These are phyloP conservation scores for Fusarium chaquense DNA, from an alignment of 2,329 filamentous ascomycete species.

Conservation along the genomic window DNA sequence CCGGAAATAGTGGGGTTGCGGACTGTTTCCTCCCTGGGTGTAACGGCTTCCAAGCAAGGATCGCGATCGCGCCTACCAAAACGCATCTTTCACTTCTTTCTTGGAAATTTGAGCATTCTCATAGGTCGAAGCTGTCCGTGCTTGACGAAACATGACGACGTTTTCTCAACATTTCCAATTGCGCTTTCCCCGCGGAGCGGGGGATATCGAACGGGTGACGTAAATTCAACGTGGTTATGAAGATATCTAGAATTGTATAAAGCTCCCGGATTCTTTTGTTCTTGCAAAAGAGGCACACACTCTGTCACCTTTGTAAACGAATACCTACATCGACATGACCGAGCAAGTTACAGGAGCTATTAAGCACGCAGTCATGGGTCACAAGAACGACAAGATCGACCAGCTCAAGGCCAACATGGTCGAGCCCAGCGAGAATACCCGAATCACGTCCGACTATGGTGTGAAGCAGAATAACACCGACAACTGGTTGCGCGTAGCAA, in stretches of 20 bases:
- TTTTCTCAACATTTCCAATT: constrained; percentile 1
- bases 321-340: constrained; percentile 32
- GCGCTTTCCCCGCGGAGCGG: constrained; percentile 1
- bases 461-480: constrained; percentile 80
- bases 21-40: constrained; percentile 21
- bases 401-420: constrained; percentile 71
- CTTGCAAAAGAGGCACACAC: background rate
- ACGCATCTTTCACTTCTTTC: background rate
- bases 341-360: constrained; percentile 50
- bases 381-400: constrained; percentile 65
- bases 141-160: constrained; percentile 31
- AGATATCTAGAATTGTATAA: background rate
- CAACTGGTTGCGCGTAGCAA: constrained; percentile 78
- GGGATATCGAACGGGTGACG: constrained; percentile 33
- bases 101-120: constrained; percentile 12
- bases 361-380: constrained; percentile 57
- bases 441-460: constrained; percentile 82
- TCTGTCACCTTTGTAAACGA: background rate
- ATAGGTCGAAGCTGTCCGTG: constrained; percentile 1
- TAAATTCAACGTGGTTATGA: constrained; percentile 29
- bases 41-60: background rate
- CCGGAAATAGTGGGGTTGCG: constrained; percentile 22
- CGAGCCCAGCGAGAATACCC: constrained; percentile 67
- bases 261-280: background rate
- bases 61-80: constrained; percentile 6